These are phyloP conservation scores for Blastobotrys elegans DNA, from an alignment of 1,139 yeast species.

Conservation along the genomic window DNA sequence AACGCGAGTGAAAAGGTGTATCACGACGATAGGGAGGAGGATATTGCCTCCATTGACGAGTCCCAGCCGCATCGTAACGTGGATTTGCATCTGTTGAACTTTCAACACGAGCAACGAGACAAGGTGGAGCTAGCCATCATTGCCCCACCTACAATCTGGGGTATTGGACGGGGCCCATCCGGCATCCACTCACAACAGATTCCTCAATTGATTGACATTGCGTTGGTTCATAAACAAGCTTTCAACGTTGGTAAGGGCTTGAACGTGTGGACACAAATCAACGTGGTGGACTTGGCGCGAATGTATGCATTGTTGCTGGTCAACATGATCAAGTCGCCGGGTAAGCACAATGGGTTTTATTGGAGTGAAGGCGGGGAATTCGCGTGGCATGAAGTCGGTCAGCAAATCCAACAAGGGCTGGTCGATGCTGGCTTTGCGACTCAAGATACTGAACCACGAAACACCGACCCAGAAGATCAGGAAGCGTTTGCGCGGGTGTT, in stretches of 20 bases:
- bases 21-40: conserved; percentile 34
- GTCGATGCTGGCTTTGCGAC: conserved; percentile 19
- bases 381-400: conserved; percentile 36
- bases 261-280: conserved; percentile 39
- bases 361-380: conserved; percentile 37
- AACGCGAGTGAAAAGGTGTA: conserved; percentile 30
- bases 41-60: conserved; percentile 33
- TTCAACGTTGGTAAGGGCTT: conserved; percentile 36
- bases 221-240: conserved; percentile 31
- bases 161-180: conserved; percentile 38
- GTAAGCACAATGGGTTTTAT: conserved; percentile 37
- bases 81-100: conserved; percentile 29
- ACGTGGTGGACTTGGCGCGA: conserved; percentile 38
- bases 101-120: conserved; percentile 11
- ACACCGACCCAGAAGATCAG: conserved; percentile 11
- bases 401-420: conserved; percentile 25
- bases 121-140: conserved; percentile 20
- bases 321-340: conserved; percentile 32
- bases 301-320: conserved; percentile 32
- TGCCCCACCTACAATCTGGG: conserved; percentile 32
- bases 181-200: conserved; percentile 36
- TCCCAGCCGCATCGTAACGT: conserved; percentile 40
- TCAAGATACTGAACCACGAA: conserved; percentile 9
- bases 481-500: conserved; percentile 15
- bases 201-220: conserved; percentile 31